Evolutionary conservation across 345 rosid species (phyloP).

Genomic region (Eucalyptus globulus): DNA sequence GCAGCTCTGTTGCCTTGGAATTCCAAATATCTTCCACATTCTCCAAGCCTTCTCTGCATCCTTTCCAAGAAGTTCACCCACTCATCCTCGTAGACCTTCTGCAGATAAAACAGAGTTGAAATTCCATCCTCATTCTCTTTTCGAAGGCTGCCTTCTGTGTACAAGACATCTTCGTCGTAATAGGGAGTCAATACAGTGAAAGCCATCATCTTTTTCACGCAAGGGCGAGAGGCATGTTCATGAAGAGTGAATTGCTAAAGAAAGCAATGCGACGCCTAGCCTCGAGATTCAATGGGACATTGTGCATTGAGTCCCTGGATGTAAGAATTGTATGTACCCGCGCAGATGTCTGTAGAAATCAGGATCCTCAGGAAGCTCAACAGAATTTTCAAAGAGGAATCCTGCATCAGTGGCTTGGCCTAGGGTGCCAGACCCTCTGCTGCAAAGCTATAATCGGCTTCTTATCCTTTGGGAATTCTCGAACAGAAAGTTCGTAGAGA

Average conservation of each 20-base stretch:
- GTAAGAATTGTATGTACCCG: slow-evolving; percentile 70
- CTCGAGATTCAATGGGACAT: slow-evolving; percentile 71
- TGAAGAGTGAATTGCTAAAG: slow-evolving; percentile 87
- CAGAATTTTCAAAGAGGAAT: slow-evolving; percentile 64
- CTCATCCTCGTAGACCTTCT: slow-evolving; percentile 79
- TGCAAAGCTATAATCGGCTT: slow-evolving; percentile 14
- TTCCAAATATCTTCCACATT: slow-evolving; percentile 67
- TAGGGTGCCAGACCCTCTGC: slow-evolving; percentile 51
- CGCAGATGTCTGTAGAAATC: slow-evolving; percentile 56
- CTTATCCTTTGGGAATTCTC: slow-evolving; percentile 46
- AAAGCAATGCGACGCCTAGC: slow-evolving; percentile 85
- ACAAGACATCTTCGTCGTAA: slow-evolving; percentile 78
- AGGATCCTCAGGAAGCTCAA: slow-evolving; percentile 57
- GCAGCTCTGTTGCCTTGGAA: slow-evolving; percentile 61
- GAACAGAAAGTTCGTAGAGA: slow-evolving; percentile 51
- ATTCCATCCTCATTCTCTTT: slow-evolving; percentile 80
- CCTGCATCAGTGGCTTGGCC: slow-evolving; percentile 29
- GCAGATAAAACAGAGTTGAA: slow-evolving; percentile 79
- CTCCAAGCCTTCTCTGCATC: slow-evolving; percentile 71
- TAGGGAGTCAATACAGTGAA: slow-evolving; percentile 88
- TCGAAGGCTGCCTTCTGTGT: slow-evolving; percentile 49
- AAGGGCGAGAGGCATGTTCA: slow-evolving; percentile 85
- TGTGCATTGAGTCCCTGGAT: slow-evolving; percentile 71
- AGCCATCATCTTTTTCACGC: slow-evolving; percentile 91
- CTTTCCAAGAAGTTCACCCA: slow-evolving; percentile 85